These are phyloP conservation scores for Backusella circina DNA, from an alignment of 192 early-diverging fungal genomes.

Conservation along the genomic window DNA sequence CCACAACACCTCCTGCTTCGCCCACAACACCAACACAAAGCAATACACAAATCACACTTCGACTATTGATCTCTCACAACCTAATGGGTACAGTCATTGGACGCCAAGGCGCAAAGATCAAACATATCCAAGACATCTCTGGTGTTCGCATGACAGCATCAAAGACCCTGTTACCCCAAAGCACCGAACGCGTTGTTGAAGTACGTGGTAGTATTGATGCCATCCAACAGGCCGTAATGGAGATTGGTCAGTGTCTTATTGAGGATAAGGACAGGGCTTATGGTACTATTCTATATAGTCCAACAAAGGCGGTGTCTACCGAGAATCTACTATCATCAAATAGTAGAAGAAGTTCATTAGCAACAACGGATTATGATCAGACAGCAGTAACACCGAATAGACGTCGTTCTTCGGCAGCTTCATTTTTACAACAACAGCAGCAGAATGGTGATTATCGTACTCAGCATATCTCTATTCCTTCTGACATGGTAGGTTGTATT, in stretches of 20 bases:
- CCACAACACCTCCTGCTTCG: constrained; percentile 7
- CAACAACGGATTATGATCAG: constrained; percentile 5
- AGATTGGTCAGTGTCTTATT: constrained; percentile 82
- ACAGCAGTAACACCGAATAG: not conserved
- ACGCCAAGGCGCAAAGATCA: constrained; percentile 89
- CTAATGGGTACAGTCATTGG: constrained; percentile 94
- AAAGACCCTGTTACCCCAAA: constrained; percentile 90
- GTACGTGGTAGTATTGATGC: constrained; percentile 82
- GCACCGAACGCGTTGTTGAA: constrained; percentile 90
- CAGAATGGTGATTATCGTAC: constrained; percentile 48
- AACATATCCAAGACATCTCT: constrained; percentile 92
- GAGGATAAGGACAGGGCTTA: constrained; percentile 82
- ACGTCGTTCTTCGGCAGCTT: constrained; percentile 13
- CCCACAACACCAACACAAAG: constrained; percentile 42
- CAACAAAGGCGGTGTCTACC: constrained; percentile 38
- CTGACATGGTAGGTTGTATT: constrained; percentile 95
- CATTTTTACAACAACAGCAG: not conserved
- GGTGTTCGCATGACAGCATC: constrained; percentile 81
- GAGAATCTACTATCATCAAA: constrained; percentile 12
- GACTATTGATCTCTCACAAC: constrained; percentile 87
- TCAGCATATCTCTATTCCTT: constrained; percentile 88
- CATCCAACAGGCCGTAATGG: constrained; percentile 79
- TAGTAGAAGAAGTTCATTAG: constrained; percentile 43
- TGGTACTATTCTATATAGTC: constrained; percentile 85
- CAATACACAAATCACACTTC: constrained; percentile 58